A percentile compares a stretch with the other conserved stretches of the same genome.
phyloP scores from a whole-genome alignment of 352 stramenopile species.

The Phytophthora tentaculata region DNA sequence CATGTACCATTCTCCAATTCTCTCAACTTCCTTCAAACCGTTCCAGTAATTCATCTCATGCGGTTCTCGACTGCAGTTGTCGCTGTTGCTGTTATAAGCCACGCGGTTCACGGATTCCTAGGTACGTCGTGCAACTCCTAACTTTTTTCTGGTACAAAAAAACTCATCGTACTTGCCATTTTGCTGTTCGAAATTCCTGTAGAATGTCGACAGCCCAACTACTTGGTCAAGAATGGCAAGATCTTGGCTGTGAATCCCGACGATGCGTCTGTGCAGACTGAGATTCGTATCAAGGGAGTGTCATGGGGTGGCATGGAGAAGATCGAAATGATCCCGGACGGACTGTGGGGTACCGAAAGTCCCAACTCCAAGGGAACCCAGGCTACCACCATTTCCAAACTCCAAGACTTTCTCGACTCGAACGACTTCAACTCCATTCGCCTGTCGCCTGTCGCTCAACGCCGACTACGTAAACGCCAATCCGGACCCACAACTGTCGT shows the following conservation, averaged over 20 bases:
- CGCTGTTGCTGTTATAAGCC: not conserved
- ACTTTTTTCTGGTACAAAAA: too few species aligned
- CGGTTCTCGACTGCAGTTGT: not conserved
- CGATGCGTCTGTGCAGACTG: conserved; percentile 43
- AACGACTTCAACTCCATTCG: conserved; percentile 75
- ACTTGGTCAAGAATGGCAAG: conserved; percentile 58
- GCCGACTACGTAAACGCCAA: conserved; percentile 55
- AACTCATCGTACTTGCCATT: too few species aligned
- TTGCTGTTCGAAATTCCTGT: not conserved
- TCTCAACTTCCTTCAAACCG: not conserved
- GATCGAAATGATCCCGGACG: conserved; percentile 70
- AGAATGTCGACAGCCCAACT: conserved; percentile 75
- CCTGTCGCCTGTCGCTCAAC: conserved; percentile 58
- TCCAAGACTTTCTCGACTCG: conserved; percentile 59
- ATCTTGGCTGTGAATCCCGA: conserved; percentile 60
- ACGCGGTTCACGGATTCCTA: conserved; percentile 10
- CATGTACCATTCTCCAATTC: conserved; percentile 19
- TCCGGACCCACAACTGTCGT: conserved; percentile 49
- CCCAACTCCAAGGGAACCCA: conserved; percentile 44
- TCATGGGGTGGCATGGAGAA: conserved; percentile 76
- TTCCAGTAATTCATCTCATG: conserved; percentile 5
- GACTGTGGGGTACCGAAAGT: conserved; percentile 48
- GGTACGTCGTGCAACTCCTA: conserved; percentile 8
- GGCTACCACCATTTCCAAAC: conserved; percentile 55
- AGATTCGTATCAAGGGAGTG: conserved; percentile 72